Conservation (phyloP, 257 asterid species). For the Buddleja alternifolia region DNA sequence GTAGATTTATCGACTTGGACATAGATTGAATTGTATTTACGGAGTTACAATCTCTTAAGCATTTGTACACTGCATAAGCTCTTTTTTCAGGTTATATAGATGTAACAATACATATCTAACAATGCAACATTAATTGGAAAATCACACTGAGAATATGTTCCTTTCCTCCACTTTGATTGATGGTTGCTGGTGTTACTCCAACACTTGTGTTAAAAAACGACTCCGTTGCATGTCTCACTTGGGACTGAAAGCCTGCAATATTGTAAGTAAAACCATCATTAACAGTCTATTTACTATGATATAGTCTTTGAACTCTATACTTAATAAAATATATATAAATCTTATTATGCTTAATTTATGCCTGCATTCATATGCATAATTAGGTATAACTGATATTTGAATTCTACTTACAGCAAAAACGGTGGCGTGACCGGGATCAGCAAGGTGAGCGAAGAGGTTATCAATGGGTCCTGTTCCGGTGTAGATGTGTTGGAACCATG, state of each 20-base stretch:
- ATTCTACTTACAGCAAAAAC: slow-evolving; percentile 79
- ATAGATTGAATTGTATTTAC: slow-evolving; percentile 32
- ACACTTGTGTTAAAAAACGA: slow-evolving; percentile 18
- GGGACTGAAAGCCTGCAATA: slow-evolving; percentile 79
- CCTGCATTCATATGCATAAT: neutral
- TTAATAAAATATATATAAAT: too few species aligned
- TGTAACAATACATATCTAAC: slow-evolving; percentile 39
- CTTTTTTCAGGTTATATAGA: slow-evolving; percentile 49
- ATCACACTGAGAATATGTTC: slow-evolving; percentile 33
- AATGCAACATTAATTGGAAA: slow-evolving; percentile 43
- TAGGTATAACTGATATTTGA: neutral
- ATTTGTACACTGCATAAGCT: slow-evolving; percentile 71
- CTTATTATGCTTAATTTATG: too few species aligned
- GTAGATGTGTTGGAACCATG: slow-evolving; percentile 98
- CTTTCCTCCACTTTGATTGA: slow-evolving; percentile 11
- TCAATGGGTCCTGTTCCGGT: slow-evolving; percentile 97
- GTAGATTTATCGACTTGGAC: slow-evolving; percentile 23
- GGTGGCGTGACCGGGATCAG: slow-evolving; percentile 97
- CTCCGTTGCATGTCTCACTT: slow-evolving; percentile 52
- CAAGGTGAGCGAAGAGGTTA: slow-evolving; percentile 95
- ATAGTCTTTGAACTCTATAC: neutral
- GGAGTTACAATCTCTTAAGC: slow-evolving; percentile 36
- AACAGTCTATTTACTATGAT: neutral
- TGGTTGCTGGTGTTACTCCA: slow-evolving; percentile 41
- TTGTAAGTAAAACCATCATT: neutral